Percentiles rank a stretch among this genome's conserved stretches.
These are phyloP conservation scores for Byssochlamys sp. DNA, from an alignment of 2,329 filamentous ascomycete species.

Conservation along the genomic window DNA sequence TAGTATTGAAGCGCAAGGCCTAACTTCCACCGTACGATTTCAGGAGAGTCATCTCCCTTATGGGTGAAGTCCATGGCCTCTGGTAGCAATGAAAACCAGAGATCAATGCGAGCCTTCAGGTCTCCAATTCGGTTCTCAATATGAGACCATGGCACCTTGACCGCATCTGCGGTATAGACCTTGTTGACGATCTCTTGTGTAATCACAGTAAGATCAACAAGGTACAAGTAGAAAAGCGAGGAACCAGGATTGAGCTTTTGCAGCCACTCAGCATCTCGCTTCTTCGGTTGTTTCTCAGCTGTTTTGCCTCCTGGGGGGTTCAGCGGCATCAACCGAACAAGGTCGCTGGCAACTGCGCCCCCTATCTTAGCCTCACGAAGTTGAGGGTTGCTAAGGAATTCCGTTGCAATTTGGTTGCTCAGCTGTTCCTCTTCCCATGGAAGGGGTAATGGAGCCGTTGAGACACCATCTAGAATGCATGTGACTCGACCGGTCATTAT, in stretches of 20 bases:
- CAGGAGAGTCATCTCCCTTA: slow-evolving; percentile 23
- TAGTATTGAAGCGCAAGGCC: slow-evolving; percentile 36
- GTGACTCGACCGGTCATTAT: slow-evolving; percentile 39
- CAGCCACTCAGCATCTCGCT: slow-evolving; percentile 24
- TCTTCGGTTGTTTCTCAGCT: slow-evolving; percentile 12
- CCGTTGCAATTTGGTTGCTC: slow-evolving; percentile 21
- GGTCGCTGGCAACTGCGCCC: slow-evolving; percentile 20
- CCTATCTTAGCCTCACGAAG: slow-evolving; percentile 26
- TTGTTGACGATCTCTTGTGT: slow-evolving; percentile 33
- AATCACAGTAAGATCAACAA: slow-evolving; percentile 31
- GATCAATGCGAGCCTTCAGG: slow-evolving; percentile 28
- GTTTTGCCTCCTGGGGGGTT: slow-evolving; percentile 21
- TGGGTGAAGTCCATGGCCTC: slow-evolving; percentile 27
- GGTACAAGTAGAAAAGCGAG: slow-evolving; percentile 28
- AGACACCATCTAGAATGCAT: slow-evolving; percentile 34
- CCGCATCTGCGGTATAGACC: slow-evolving; percentile 33
- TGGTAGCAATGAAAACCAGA: slow-evolving; percentile 31
- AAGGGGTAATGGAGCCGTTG: slow-evolving; percentile 33
- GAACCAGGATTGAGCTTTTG: slow-evolving; percentile 22
- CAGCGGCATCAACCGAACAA: slow-evolving; percentile 21
- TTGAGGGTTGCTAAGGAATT: slow-evolving; percentile 21
- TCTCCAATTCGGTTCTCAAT: slow-evolving; percentile 33
- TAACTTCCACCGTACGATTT: slow-evolving; percentile 29
- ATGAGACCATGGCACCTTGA: slow-evolving; percentile 30
- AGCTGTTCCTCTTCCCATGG: slow-evolving; percentile 33